Evolutionary conservation across 2,329 filamentous ascomycete genomes (phyloP), one percentile per base, ranked within the genome.

Genomic region (Fusarium verticillioides): DNA sequence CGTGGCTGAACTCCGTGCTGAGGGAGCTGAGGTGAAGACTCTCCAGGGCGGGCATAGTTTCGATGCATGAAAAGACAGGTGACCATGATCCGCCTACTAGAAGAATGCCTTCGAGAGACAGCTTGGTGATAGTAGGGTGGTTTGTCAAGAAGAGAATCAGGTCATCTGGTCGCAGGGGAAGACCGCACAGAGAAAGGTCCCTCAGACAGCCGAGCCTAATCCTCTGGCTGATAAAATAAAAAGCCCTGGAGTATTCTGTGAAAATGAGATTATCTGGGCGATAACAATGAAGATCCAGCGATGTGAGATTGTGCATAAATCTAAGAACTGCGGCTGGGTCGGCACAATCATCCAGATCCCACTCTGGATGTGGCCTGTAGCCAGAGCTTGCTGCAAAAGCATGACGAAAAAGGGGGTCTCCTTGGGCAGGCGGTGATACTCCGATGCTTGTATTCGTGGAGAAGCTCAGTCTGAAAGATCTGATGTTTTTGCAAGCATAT

Each of bases 221-320:
- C 0, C 11, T 9, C 16, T 26, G 21, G 23, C n/a, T 34, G 1
- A 47, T n/a, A n/a, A 13, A 10, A 13, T 30, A 4, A 11, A 34
- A 58, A 2, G 4, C 18, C 3, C 18, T n/a, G 7, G 23, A n/a
- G 34, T 53, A 53, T 37, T 19, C 9, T 5, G 18, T 11, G 32
- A 56, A 1, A 42, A 56, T 2, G 21, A 19, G 6, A 15, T n/a
- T 3, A 4, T 12, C 19, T 1, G 12, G 9, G 12, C 7, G 16
- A 26, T n/a, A 8, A 4, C 18, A 19, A 18, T 58, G 30, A 36
- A 58, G 19, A 10, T n/a, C 23, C 2, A 58, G 16, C 10, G 40
- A 36, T 2, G 23, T 11, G 32, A 58, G 13, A 49, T 37, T 49
- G 13, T 19, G 19, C 23, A 36, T 36, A 2, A 6, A 3, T 3